Evolutionary conservation across 768 basidiomycete species (phyloP).

Genomic region (Asterophora lycoperdoides): DNA sequence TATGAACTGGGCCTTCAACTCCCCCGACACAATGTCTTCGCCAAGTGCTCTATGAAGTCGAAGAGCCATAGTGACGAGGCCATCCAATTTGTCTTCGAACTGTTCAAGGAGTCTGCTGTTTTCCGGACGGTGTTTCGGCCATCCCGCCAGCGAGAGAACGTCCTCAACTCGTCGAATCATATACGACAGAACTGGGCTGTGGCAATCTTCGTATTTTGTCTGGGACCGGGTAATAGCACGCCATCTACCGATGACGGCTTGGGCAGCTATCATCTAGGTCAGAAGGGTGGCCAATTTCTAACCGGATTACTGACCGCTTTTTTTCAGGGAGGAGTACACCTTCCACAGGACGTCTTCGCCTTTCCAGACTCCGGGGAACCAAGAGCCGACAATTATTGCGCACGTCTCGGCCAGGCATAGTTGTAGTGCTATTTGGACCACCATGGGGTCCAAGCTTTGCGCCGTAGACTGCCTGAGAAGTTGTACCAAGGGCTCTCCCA

Average conservation of each 20-base stretch:
- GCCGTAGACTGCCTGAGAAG: constrained; percentile 1
- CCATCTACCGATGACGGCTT: constrained; percentile 15
- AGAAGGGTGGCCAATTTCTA: not conserved
- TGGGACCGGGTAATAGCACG: constrained; percentile 15
- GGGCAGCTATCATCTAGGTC: constrained; percentile 3
- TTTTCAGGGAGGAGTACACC: constrained; percentile 13
- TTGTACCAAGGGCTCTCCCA: constrained; percentile 10
- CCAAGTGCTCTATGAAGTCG: constrained; percentile 9
- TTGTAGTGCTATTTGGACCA: constrained; percentile 18
- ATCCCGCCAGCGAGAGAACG: constrained; percentile 14
- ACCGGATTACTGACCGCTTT: constrained; percentile 9
- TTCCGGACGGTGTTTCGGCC: constrained; percentile 8
- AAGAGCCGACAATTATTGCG: constrained; percentile 10
- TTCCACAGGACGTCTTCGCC: constrained; percentile 8
- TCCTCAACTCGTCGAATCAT: constrained; percentile 6
- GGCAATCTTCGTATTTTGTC: constrained; percentile 5
- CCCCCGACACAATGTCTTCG: constrained; percentile 11
- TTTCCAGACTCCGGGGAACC: constrained; percentile 11
- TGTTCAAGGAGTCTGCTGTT: not conserved
- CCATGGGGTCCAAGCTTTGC: constrained; percentile 12
- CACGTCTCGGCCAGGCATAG: constrained; percentile 10
- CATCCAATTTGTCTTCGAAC: constrained; percentile 4
- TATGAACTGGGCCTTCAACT: constrained; percentile 4
- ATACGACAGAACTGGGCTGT: constrained; percentile 2
- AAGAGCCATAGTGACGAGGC: constrained; percentile 5